phyloP scores from a whole-genome alignment of 257 asterid species.

The Solanum bulbocastanum region DNA sequence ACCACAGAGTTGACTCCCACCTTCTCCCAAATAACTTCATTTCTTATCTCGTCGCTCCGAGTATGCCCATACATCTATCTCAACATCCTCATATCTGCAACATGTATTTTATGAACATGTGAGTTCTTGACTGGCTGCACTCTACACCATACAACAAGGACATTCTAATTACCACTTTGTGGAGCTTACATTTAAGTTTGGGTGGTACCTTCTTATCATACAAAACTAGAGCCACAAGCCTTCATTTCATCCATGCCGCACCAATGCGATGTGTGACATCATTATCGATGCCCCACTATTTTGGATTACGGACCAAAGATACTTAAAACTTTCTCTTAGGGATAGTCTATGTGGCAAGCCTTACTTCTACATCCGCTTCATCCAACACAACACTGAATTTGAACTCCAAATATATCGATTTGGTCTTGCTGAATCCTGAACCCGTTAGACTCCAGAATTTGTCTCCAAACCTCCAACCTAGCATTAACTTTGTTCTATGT shows the following conservation, averaged over 20 bases:
- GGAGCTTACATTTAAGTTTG: neutral
- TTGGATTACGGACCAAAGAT: neutral
- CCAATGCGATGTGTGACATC: neutral
- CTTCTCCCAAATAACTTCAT: neutral
- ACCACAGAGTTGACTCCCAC: neutral
- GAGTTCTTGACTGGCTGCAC: neutral
- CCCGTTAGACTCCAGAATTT: neutral
- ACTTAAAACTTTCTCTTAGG: neutral
- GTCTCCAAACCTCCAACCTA: neutral
- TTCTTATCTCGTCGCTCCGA: neutral
- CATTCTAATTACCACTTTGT: neutral
- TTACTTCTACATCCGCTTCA: neutral
- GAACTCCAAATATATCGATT: neutral
- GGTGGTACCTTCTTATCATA: neutral
- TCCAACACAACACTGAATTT: neutral
- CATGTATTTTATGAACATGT: neutral
- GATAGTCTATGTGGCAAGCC: neutral
- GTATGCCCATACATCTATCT: neutral
- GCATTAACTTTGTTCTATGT: neutral
- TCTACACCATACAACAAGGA: neutral
- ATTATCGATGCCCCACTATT: neutral
- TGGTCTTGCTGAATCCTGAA: neutral
- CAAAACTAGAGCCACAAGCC: neutral
- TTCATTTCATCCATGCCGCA: neutral
- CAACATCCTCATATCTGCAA: neutral